Evolutionary conservation across 2,329 filamentous ascomycete species (phyloP).

Genomic region (Corinectria fuckeliana): DNA sequence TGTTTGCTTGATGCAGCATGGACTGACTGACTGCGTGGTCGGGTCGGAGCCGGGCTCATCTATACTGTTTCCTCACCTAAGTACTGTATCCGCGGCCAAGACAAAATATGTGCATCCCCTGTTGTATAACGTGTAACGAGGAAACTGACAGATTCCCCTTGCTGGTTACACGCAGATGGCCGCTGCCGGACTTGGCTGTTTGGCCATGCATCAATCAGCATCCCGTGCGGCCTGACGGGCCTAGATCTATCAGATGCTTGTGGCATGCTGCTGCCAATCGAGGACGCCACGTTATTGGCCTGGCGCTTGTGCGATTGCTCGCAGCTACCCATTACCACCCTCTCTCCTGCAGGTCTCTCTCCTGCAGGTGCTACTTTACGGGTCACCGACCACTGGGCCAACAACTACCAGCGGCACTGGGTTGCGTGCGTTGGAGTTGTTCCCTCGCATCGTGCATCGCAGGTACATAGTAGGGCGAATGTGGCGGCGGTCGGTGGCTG

Average conservation of each 20-base stretch:
- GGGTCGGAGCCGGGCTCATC: neutral
- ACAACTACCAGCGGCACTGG: conserved; percentile 4
- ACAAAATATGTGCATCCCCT: too few relatives aligned
- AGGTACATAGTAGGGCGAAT: too few relatives aligned
- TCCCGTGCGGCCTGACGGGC: neutral
- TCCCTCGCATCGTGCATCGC: conserved; percentile 10
- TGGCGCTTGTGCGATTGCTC: conserved; percentile 15
- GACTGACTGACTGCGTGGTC: neutral
- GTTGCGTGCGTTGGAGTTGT: conserved; percentile 4
- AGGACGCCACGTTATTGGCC: conserved; percentile 18
- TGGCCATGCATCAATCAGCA: conserved; percentile 7
- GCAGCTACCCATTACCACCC: conserved; percentile 22
- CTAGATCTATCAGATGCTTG: conserved; percentile 23
- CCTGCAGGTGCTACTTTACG: conserved; percentile 12
- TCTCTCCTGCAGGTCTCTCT: conserved; percentile 14
- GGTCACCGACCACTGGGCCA: conserved; percentile 5
- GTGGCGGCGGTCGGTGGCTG: too few relatives aligned
- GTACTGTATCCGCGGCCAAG: too few relatives aligned
- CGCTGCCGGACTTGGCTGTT: neutral
- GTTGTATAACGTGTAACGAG: neutral
- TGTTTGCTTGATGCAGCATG: conserved; percentile 2
- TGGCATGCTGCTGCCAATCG: conserved; percentile 1
- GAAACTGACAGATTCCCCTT: neutral
- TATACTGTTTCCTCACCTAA: too few relatives aligned
- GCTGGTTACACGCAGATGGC: conserved; percentile 2